These are phyloP conservation scores for Tetrapisispora arboricola DNA, from an alignment of 805 yeast species.

Conservation along the genomic window DNA sequence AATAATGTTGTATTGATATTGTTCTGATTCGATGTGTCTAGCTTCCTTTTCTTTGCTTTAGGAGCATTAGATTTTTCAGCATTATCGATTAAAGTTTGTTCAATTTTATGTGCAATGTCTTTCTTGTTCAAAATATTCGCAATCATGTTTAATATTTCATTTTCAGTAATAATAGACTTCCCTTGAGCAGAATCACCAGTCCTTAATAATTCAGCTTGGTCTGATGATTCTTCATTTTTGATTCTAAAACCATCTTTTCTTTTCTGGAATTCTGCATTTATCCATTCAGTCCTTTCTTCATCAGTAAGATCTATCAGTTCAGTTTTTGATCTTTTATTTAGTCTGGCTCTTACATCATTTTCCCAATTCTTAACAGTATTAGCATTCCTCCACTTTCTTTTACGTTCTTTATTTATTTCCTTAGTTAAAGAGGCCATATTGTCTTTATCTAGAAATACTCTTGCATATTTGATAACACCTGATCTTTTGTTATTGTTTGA, in stretches of 20 bases:
- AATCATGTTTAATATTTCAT: conserved; percentile 24
- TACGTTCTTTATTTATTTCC: conserved; percentile 25
- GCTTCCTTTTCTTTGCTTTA: conserved; percentile 60
- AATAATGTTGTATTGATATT: not conserved
- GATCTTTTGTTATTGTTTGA: conserved; percentile 10
- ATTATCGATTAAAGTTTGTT: conserved; percentile 18
- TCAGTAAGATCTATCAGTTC: conserved; percentile 40
- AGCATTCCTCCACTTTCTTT: conserved; percentile 33
- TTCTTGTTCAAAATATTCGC: conserved; percentile 18
- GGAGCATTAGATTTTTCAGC: not conserved
- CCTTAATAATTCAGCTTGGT: conserved; percentile 3
- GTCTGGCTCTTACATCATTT: conserved; percentile 72
- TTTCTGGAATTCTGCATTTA: conserved; percentile 57
- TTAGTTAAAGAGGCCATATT: conserved; percentile 18
- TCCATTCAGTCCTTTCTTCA: conserved; percentile 55
- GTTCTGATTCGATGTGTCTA: not conserved
- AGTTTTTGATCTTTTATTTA: conserved; percentile 57
- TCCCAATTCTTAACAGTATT: conserved; percentile 77
- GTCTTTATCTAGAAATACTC: conserved; percentile 11
- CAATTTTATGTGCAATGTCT: conserved; percentile 23
- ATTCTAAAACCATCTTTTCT: conserved; percentile 32
- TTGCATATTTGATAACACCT: conserved; percentile 18
- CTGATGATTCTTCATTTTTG: conserved; percentile 4
- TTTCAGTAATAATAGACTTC: conserved; percentile 18
- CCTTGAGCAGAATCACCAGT: conserved; percentile 7